Evolutionary conservation across 345 rosid genomes (phyloP).

Genomic region (Citrus australasica): DNA sequence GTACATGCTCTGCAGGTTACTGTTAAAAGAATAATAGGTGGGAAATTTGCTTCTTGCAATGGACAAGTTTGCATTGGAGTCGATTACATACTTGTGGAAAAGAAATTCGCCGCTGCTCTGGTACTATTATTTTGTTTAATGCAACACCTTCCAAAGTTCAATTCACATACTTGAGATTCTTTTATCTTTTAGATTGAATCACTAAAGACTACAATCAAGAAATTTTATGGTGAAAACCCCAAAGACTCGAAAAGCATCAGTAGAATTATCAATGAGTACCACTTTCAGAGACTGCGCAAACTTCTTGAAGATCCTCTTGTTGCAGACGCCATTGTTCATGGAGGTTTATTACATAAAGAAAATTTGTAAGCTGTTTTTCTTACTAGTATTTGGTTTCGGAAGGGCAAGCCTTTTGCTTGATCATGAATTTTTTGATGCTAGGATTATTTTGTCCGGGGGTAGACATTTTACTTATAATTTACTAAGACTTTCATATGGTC

Average conservation of each 20-base stretch:
- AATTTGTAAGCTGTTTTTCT: conserved; percentile 36
- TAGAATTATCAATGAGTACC: conserved; percentile 46
- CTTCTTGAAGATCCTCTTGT: conserved; percentile 61
- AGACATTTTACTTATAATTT: background rate
- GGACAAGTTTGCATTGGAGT: conserved; percentile 83
- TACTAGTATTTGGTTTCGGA: background rate
- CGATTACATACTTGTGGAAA: conserved; percentile 75
- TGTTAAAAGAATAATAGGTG: conserved; percentile 69
- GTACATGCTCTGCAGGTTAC: conserved; percentile 25
- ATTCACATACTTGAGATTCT: background rate
- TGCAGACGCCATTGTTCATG: conserved; percentile 53
- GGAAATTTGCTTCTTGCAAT: conserved; percentile 76
- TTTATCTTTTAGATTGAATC: conserved; percentile 54
- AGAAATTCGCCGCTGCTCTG: conserved; percentile 44
- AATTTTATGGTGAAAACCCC: conserved; percentile 59
- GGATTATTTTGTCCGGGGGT: too few relatives aligned
- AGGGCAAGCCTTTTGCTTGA: background rate
- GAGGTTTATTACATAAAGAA: conserved; percentile 67
- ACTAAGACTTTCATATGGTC: background rate
- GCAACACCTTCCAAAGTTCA: background rate
- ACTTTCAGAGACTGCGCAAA: conserved; percentile 51
- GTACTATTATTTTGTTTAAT: conserved; percentile 27
- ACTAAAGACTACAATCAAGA: conserved; percentile 40
- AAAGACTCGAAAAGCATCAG: conserved; percentile 47
- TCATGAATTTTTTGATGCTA: background rate